These are phyloP conservation scores for Achaetomium macrosporum DNA, from an alignment of 2,329 filamentous ascomycete species.

Conservation along the genomic window DNA sequence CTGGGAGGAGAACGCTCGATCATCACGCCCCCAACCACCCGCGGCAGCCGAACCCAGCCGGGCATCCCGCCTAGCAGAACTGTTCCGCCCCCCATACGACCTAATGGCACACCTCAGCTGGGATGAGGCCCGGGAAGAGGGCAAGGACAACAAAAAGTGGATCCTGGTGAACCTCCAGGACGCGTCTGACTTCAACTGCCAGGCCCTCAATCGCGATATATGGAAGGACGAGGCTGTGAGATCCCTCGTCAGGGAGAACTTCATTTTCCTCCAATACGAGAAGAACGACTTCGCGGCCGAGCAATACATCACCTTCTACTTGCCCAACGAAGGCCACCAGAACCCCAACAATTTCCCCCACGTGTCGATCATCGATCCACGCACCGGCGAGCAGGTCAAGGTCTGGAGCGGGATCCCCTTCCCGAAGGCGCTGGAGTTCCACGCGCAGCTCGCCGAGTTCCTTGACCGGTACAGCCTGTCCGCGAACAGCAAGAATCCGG, in stretches of 20 bases:
- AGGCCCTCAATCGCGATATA: slow-evolving; percentile 86
- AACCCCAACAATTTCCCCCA: slow-evolving; percentile 89
- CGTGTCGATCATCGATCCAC: slow-evolving; percentile 89
- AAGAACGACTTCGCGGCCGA: slow-evolving; percentile 74
- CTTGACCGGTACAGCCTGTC: slow-evolving; percentile 94
- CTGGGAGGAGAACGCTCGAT: slow-evolving; percentile 31
- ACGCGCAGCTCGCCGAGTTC: slow-evolving; percentile 89
- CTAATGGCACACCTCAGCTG: slow-evolving; percentile 76
- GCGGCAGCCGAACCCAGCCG: slow-evolving; percentile 58
- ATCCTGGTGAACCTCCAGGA: slow-evolving; percentile 94
- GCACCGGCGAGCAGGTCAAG: slow-evolving; percentile 96
- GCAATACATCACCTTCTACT: slow-evolving; percentile 88
- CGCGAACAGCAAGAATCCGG: slow-evolving; percentile 84
- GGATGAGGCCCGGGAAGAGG: slow-evolving; percentile 77
- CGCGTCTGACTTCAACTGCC: slow-evolving; percentile 87
- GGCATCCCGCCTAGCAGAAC: slow-evolving; percentile 74
- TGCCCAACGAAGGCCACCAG: slow-evolving; percentile 62
- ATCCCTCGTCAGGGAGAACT: slow-evolving; percentile 82
- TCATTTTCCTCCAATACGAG: slow-evolving; percentile 90
- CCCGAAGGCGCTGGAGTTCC: slow-evolving; percentile 70
- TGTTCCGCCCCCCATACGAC: slow-evolving; percentile 89
- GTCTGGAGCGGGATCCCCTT: slow-evolving; percentile 85
- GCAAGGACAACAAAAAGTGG: slow-evolving; percentile 89
- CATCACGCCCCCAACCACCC: slow-evolving; percentile 16
- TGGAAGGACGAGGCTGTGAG: slow-evolving; percentile 83